Conservation (phyloP, 257 asterid species). For the Jaltomata sinuosa region DNA sequence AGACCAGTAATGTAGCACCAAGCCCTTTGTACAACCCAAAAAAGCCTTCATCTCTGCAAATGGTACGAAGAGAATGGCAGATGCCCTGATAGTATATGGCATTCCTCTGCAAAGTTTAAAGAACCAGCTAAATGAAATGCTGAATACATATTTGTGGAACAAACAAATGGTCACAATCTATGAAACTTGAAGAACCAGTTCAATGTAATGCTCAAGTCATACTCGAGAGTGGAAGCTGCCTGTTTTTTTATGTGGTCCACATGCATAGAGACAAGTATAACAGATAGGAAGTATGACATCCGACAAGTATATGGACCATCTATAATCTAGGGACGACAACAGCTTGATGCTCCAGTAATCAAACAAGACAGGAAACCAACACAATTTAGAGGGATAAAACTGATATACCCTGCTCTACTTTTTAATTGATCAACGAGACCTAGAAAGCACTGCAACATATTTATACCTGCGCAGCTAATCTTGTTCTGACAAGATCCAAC, state of each 20-base stretch:
- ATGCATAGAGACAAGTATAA: background rate
- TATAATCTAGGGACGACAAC: background rate
- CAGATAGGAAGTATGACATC: background rate
- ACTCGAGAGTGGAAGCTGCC: background rate
- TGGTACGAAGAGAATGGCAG: slow-evolving; percentile 62
- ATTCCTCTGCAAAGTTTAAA: slow-evolving; percentile 47
- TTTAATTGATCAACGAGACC: background rate
- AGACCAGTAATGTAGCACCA: slow-evolving; percentile 88
- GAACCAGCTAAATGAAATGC: background rate
- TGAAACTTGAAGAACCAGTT: background rate
- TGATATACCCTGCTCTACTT: background rate
- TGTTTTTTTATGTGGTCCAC: background rate
- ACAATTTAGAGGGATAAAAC: background rate
- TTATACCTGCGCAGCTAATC: slow-evolving; percentile 88
- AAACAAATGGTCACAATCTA: background rate
- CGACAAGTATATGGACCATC: background rate
- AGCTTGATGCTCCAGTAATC: background rate
- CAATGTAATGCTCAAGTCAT: background rate
- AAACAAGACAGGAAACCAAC: background rate
- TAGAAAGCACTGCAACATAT: background rate
- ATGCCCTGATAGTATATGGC: slow-evolving; percentile 77
- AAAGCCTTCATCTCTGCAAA: slow-evolving; percentile 88
- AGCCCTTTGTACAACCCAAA: slow-evolving; percentile 89
- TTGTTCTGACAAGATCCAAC: slow-evolving; percentile 83
- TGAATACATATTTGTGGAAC: background rate